phyloP scores from a whole-genome alignment of 768 basidiomycete species.

The Xerocomellus chrysenteron region DNA sequence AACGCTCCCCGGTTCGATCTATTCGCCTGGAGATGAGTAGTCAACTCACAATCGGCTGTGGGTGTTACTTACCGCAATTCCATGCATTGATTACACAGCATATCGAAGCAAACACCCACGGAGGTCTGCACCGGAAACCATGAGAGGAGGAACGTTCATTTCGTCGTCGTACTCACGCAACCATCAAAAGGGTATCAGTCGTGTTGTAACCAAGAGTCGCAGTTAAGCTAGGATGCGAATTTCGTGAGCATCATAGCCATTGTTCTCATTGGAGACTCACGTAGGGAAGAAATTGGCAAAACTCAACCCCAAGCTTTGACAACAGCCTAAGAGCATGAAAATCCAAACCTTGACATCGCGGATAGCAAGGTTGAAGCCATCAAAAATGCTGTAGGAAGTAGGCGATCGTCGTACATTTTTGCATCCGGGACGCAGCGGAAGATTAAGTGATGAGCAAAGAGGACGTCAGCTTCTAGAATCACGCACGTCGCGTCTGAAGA shows the following conservation, averaged over 20 bases:
- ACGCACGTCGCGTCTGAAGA: slow-evolving; percentile 12
- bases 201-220: slow-evolving; percentile 61
- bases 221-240: slow-evolving; percentile 41
- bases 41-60: not conserved
- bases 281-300: slow-evolving; percentile 63
- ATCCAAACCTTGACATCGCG: slow-evolving; percentile 53
- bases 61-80: slow-evolving; percentile 41
- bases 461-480: not conserved
- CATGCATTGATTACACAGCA: slow-evolving; percentile 51
- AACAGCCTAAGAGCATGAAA: slow-evolving; percentile 51
- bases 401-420: not conserved
- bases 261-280: slow-evolving; percentile 24
- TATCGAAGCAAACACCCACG: slow-evolving; percentile 57
- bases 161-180: slow-evolving; percentile 43
- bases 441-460: not conserved
- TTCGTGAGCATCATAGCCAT: not conserved
- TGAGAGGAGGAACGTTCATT: not conserved
- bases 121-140: slow-evolving; percentile 42
- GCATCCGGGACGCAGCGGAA: not conserved
- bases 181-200: slow-evolving; percentile 56
- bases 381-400: slow-evolving; percentile 38
- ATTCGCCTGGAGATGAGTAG: not conserved
- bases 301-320: slow-evolving; percentile 54
- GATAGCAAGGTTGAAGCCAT: slow-evolving; percentile 53
- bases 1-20: slow-evolving; percentile 65